Evolutionary conservation across 2,329 filamentous ascomycete genomes (phyloP).

Genomic region (Fusarium sp.): DNA sequence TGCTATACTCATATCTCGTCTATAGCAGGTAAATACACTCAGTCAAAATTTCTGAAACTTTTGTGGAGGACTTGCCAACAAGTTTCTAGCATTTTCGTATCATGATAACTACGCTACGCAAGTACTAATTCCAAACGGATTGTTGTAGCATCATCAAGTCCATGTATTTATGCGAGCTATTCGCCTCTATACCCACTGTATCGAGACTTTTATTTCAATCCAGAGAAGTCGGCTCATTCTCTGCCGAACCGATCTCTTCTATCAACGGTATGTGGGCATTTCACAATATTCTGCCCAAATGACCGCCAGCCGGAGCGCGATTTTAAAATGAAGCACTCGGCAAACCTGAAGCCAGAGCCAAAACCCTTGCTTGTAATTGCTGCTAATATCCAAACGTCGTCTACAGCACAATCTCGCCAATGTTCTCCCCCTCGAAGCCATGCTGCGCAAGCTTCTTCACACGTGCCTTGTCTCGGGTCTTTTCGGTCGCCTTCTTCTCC

Average conservation of each 20-base stretch:
- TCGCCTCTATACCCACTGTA: slow-evolving; percentile 29
- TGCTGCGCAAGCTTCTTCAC: slow-evolving; percentile 78
- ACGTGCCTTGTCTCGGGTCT: slow-evolving; percentile 78
- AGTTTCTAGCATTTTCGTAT: background rate
- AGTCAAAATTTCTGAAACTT: background rate
- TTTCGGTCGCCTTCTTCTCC: slow-evolving; percentile 76
- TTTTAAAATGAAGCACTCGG: slow-evolving; percentile 1
- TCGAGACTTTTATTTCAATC: slow-evolving; percentile 16
- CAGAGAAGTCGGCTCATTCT: slow-evolving; percentile 17
- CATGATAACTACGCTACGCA: background rate
- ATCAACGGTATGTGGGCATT: slow-evolving; percentile 60
- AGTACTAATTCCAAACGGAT: background rate
- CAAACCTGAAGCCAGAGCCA: slow-evolving; percentile 16
- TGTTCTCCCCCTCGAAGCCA: slow-evolving; percentile 89
- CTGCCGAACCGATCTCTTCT: slow-evolving; percentile 14
- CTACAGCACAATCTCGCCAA: slow-evolving; percentile 78
- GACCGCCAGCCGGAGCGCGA: slow-evolving; percentile 45
- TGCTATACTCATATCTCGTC: background rate
- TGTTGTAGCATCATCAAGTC: slow-evolving; percentile 16
- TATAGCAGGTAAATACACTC: background rate
- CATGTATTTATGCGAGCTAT: slow-evolving; percentile 40
- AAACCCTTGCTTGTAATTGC: slow-evolving; percentile 10
- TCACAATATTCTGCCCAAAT: slow-evolving; percentile 73
- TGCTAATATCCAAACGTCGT: slow-evolving; percentile 21
- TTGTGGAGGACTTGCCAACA: too few species aligned